Base-by-base conservation (phyloP, 2,329 filamentous ascomycete genomes). In the Knufia petricola region DNA sequence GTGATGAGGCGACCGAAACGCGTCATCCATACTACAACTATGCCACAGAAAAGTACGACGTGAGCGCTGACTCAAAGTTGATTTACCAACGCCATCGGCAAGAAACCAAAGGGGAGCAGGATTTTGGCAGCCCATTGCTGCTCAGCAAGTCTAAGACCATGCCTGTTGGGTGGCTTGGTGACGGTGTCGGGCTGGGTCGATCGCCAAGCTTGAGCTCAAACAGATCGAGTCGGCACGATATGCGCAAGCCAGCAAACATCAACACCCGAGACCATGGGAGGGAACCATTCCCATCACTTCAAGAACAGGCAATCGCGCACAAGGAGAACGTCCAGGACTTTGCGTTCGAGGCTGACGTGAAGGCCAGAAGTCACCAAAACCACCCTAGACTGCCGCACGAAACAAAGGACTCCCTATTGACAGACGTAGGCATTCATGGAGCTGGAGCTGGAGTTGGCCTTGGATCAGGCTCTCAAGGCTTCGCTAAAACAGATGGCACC, bases 31-130 rank as follows among this genome's bases (percentile, higher is more conserved):
- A 88, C 63, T 95, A 94, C 69, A 89, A 95, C 66, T 87, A 90
- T 61, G 84, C 90, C 46, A 85, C 87, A 46, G 92, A 98, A 67
- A 94, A 92, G 63, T 86, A 90, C 61, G 85, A 95, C 81, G 94
- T 84, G 61, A 88, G 95, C 65, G 83, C 86, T 21, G 92, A 98
- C 64, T 87, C 90, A 51, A 96, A 95, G 67, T 77, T 95, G 54
- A 94, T 96, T 70, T 98, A 95, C 66, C 90, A 95, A 69, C 78
- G 86, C 56, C 88, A 87, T 66, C 85, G 88, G 65, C 72, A 82
- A 50, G 84, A 63, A 50, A 62, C 59, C 19, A 63, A 66, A 52
- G 54, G 61, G 61, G 61, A 68, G 58, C 52, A 66, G 61, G 56
- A 59, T 19, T 49, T 48, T n/a, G 54, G 50, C 24, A 61, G 64